A percentile compares a stretch with the other conserved stretches of the same genome.
These are phyloP conservation scores for Artomyces pyxidatus DNA, from an alignment of 768 basidiomycete species.

Conservation along the genomic window DNA sequence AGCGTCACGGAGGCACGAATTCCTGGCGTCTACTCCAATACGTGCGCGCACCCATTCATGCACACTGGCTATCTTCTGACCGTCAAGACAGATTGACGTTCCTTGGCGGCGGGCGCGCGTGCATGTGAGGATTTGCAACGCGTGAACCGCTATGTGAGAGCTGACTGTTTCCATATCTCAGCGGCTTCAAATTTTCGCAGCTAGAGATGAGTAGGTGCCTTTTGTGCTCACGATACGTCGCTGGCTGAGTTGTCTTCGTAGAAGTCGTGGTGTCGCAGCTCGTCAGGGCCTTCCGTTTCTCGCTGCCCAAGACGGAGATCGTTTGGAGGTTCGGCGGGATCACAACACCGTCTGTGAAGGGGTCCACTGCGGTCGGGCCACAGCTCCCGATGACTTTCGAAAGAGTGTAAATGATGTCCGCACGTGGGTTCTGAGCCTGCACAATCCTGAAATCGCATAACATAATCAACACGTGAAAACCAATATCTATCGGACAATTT, in stretches of 20 bases:
- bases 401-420: no score
- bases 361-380: no score
- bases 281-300: not conserved
- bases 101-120: slow-evolving; percentile 33
- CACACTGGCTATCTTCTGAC: no score
- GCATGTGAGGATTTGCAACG: not conserved
- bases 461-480: no score
- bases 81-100: slow-evolving; percentile 50
- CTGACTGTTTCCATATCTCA: slow-evolving; percentile 9
- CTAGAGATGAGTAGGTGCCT: slow-evolving; percentile 43
- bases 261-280: not conserved
- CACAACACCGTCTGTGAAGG: not conserved
- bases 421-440: no score
- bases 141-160: no score
- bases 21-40: slow-evolving; percentile 28
- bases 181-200: slow-evolving; percentile 46
- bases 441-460: no score
- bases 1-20: slow-evolving; percentile 23
- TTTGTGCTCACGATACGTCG: not conserved
- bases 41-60: no score
- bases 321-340: not conserved
- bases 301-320: not conserved
- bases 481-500: no score
- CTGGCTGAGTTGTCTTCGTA: not conserved
- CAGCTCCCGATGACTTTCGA: no score